Evolutionary conservation across 805 yeast genomes (phyloP), one percentile per base, ranked within the genome.

Genomic region (Yarrowia divulgata): DNA sequence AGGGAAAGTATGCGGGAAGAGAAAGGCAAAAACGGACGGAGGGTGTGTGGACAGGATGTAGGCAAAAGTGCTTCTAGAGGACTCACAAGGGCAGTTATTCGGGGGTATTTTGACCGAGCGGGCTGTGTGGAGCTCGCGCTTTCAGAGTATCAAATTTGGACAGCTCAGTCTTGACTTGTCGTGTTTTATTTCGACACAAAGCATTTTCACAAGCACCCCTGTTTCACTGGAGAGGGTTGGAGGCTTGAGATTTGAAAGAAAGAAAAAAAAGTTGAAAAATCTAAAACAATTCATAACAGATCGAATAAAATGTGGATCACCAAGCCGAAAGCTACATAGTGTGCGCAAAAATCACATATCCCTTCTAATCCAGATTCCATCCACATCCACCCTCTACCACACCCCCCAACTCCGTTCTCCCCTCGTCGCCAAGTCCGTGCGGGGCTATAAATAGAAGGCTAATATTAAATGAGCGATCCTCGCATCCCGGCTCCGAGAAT

Each of bases 401-500:
- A 40, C 43, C n/a, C n/a, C 13, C 19, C 48, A 18, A 19, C 19
- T 23, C 29, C 3, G 3, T 23, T 4, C 3, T 23, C 29, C 29
- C 29, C 29, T 23, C 29, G 29, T 23, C 29, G 29, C 29, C 29
- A 23, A 23, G 29, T 23, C 29, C 40, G 58, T 57, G 48, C 63
- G 39, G 39, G 48, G 48, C 63, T 57, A 57, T 57, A 34, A 57
- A 57, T 57, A 57, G 63, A 57, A 57, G 62, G 19, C 60, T 57
- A 57, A 57, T 57, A 57, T 57, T 57, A 57, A 42, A 57, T 29
- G 48, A 57, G 63, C 63, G 63, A 57, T 57, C 63, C 63, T 57
- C 63, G 63, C 63, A 57, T 57, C 63, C 63, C 63, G 63, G 39
- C 63, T 57, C 63, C 63, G 48, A 57, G 39, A 40, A 23, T 29